Evolutionary conservation across 768 basidiomycete genomes (phyloP).

Genomic region (Auriculariales sp.): DNA sequence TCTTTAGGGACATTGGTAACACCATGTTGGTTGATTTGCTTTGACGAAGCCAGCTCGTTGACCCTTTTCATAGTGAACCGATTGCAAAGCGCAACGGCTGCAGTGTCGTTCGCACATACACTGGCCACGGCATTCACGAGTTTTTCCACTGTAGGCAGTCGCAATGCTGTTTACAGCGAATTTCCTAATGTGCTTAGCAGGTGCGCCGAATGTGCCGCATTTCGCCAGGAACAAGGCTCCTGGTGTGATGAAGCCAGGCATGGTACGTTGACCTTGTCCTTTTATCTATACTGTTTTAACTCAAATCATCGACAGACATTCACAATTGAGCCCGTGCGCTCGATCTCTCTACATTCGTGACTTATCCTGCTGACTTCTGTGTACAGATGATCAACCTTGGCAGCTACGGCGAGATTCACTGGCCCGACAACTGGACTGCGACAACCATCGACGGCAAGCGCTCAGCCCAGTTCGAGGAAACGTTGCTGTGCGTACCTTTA

Average conservation of each 20-base stretch:
- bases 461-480: slow-evolving; percentile 97
- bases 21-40: slow-evolving; percentile 45
- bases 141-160: slow-evolving; percentile 48
- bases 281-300: not conserved
- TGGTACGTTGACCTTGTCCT: slow-evolving; percentile 36
- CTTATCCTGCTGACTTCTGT: slow-evolving; percentile 1
- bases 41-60: not conserved
- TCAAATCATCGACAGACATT: slow-evolving; percentile 23
- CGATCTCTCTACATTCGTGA: slow-evolving; percentile 4
- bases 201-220: slow-evolving; percentile 77
- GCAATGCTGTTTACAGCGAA: slow-evolving; percentile 7
- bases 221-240: slow-evolving; percentile 90
- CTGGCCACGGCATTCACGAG: slow-evolving; percentile 80
- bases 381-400: slow-evolving; percentile 86
- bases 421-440: slow-evolving; percentile 96
- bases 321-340: slow-evolving; percentile 64
- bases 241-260: slow-evolving; percentile 87
- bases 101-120: slow-evolving; percentile 83
- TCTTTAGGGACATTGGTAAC: slow-evolving; percentile 81
- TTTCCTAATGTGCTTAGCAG: not conserved
- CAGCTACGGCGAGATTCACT: slow-evolving; percentile 62
- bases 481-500: slow-evolving; percentile 56
- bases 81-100: slow-evolving; percentile 73
- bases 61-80: slow-evolving; percentile 44
- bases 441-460: slow-evolving; percentile 80